A percentile compares a stretch with the other conserved stretches of the same genome.
These are phyloP conservation scores for Alternaria atra DNA, from an alignment of 2,329 filamentous ascomycete species.

Conservation along the genomic window DNA sequence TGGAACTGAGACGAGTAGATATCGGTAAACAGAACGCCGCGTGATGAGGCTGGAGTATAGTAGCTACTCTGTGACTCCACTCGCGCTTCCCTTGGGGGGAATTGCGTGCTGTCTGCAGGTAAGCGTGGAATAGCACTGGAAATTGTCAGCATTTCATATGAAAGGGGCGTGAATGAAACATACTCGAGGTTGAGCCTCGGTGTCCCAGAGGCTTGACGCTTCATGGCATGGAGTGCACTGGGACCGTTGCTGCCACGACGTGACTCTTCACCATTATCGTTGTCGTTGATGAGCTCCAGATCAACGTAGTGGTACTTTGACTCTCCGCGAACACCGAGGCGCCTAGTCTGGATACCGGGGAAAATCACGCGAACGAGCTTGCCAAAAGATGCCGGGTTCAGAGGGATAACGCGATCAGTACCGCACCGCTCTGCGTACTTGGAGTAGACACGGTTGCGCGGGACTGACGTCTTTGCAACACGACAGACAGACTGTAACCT, in stretches of 20 bases:
- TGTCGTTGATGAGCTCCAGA: constrained; percentile 60
- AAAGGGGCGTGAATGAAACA: neutral
- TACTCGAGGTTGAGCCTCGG: constrained; percentile 50
- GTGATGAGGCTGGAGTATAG: constrained; percentile 52
- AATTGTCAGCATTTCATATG: constrained; percentile 20
- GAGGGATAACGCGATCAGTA: constrained; percentile 89
- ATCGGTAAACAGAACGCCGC: constrained; percentile 57
- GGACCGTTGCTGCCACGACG: constrained; percentile 33
- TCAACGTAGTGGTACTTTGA: constrained; percentile 95
- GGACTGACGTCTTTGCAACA: constrained; percentile 83
- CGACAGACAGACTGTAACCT: constrained; percentile 78
- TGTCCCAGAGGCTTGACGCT: constrained; percentile 45
- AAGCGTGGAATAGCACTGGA: constrained; percentile 55
- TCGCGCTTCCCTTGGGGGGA: constrained; percentile 49
- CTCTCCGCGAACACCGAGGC: constrained; percentile 91
- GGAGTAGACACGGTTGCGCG: constrained; percentile 90
- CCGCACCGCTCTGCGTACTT: constrained; percentile 94
- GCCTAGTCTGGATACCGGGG: constrained; percentile 89
- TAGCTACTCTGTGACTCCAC: constrained; percentile 41
- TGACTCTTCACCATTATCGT: constrained; percentile 37
- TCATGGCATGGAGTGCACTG: constrained; percentile 34
- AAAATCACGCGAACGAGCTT: constrained; percentile 97
- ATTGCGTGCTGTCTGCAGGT: constrained; percentile 59
- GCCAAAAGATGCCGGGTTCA: constrained; percentile 97
- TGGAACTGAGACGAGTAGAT: constrained; percentile 55